Evolutionary conservation across 2,329 filamentous ascomycete genomes (phyloP), one percentile per base, ranked within the genome.

Genomic region (Claviceps digitariae): DNA sequence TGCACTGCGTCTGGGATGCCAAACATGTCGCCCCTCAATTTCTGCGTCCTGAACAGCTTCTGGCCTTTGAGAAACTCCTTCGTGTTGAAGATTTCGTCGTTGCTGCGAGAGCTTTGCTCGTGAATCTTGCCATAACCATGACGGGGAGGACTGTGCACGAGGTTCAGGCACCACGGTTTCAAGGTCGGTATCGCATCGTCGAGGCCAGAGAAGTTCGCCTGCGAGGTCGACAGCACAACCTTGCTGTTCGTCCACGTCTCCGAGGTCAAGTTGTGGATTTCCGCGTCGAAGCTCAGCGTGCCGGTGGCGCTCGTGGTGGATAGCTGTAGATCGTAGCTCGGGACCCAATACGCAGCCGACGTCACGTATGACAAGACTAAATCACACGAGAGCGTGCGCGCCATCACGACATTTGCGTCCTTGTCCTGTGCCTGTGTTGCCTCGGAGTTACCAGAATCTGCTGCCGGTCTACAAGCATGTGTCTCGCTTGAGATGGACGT

Each of bases 201-300:
- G 2, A 83, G 67, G 1, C 75, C 75, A 1, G 76, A 72, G 52
- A 79, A 81, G 5, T 73, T 73, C 3, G 81, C 76, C 59, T 84
- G 78, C 0, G 80, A 83, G 0, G 80, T 84, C 2, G 82, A 84
- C 5, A 86, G 73, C 0, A 74, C 74, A 40, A 86, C 66, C 56
- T 75, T 78, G 63, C 78, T 77, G 64, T 78, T 75, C 31, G 69
- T 70, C 82, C 82, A 86, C 0, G 75, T 78, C 66, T 86, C 82
- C 0, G 77, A 80, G 0, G 80, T 83, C 50, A 69, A 69, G 65
- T 86, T 86, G 54, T 72, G 75, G 51, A 84, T 74, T 57, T 77
- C 74, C 1, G 82, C 81, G 52, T 83, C 78, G 62, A 85, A 86
- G 59, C 74, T 75, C 15, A 85, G 69, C 4, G 67, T 67, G 1